These are phyloP conservation scores for Mycena leptocephala DNA, from an alignment of 768 basidiomycete genomes.

Conservation along the genomic window DNA sequence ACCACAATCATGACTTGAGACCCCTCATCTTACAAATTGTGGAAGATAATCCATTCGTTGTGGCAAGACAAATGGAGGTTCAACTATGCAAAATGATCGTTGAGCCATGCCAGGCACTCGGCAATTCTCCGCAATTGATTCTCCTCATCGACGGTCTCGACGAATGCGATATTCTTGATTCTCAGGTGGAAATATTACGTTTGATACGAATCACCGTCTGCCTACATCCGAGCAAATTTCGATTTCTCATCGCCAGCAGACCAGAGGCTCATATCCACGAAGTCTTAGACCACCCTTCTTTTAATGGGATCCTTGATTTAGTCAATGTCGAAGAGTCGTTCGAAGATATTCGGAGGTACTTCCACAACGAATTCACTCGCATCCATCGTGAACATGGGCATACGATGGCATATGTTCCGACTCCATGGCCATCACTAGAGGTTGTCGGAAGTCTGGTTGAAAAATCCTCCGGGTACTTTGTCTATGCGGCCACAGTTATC, in stretches of 20 bases:
- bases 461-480: conserved; percentile 14
- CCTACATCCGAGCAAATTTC: not conserved
- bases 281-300: not conserved
- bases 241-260: not conserved
- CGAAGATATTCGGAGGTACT: not conserved
- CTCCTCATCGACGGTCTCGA: conserved; percentile 1
- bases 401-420: not conserved
- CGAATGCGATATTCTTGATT: not conserved
- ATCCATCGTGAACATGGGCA: not conserved
- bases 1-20: not conserved
- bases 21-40: not conserved
- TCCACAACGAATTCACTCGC: not conserved
- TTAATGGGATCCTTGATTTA: not conserved
- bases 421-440: not conserved
- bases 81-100: not conserved
- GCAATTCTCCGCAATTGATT: too few species aligned
- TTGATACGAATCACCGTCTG: not conserved
- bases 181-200: not conserved
- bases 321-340: not conserved
- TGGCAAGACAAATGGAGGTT: not conserved
- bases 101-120: not conserved
- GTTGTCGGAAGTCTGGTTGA: not conserved
- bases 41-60: not conserved
- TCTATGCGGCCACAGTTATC: conserved; percentile 9
- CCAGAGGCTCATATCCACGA: conserved; percentile 2